Evolutionary conservation across 345 rosid genomes (phyloP).

Genomic region (Camelina laxa): DNA sequence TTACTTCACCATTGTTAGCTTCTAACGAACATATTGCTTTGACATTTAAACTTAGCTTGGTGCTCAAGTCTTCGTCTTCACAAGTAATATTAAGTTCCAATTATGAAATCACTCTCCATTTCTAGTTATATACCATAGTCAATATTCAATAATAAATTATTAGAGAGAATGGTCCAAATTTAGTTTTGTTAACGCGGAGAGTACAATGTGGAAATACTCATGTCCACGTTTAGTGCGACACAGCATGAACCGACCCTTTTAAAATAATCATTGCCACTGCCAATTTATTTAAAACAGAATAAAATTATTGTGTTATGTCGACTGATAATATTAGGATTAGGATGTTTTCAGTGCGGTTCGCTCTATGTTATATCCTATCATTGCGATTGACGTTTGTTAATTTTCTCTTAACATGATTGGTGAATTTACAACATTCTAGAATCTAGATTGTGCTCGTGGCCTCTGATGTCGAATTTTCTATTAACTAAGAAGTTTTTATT

Average conservation of each 20-base stretch:
- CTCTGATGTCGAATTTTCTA: background rate
- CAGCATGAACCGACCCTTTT: slow-evolving; percentile 32
- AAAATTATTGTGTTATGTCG: slow-evolving; percentile 17
- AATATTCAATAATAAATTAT: background rate
- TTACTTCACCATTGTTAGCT: no score
- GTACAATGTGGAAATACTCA: slow-evolving; percentile 42
- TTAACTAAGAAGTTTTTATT: slow-evolving; percentile 7
- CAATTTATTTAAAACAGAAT: slow-evolving; percentile 8
- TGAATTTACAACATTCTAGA: slow-evolving; percentile 7
- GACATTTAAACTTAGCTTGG: no score
- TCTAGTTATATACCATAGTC: background rate
- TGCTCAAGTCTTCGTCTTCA: no score
- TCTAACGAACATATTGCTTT: no score
- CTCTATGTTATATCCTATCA: slow-evolving; percentile 27
- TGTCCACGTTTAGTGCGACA: slow-evolving; percentile 57
- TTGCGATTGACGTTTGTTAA: slow-evolving; percentile 28
- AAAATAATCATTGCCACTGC: slow-evolving; percentile 15
- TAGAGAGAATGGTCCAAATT: slow-evolving; percentile 27
- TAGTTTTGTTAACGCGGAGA: slow-evolving; percentile 28
- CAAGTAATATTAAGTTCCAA: no score
- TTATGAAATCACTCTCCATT: no score
- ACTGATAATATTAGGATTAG: slow-evolving; percentile 24
- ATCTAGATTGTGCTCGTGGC: slow-evolving; percentile 32
- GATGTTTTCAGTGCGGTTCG: slow-evolving; percentile 28
- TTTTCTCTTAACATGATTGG: slow-evolving; percentile 25